A percentile compares a stretch with the other conserved stretches of the same genome.
Conservation (phyloP, 1,284 basidiomycete species). For the Cryptococcus amylolentus region DNA sequence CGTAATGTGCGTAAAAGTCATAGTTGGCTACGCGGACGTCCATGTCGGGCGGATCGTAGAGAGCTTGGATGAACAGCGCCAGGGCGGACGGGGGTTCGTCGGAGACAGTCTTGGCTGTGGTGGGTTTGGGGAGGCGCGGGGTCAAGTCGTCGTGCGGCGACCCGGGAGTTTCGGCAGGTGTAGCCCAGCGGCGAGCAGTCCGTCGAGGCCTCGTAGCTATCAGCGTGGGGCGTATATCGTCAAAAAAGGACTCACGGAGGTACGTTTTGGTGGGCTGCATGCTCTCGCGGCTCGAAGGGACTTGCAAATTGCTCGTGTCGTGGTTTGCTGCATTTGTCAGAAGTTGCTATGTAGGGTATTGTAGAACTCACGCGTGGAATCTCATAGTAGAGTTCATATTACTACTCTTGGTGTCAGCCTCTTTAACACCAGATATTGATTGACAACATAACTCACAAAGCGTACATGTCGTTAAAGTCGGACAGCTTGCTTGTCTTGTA, state of each 20-base stretch:
- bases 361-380: slow-evolving; percentile 25
- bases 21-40: slow-evolving; percentile 64
- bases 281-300: slow-evolving; percentile 42
- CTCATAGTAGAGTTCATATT: slow-evolving; percentile 46
- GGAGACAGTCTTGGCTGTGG: slow-evolving; percentile 31
- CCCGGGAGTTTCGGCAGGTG: slow-evolving; percentile 6
- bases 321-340: slow-evolving; percentile 24
- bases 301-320: slow-evolving; percentile 33
- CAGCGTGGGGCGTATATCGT: not conserved
- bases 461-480: slow-evolving; percentile 60
- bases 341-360: not conserved
- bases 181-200: slow-evolving; percentile 40
- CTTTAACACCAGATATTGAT: not conserved
- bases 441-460: slow-evolving; percentile 31
- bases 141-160: slow-evolving; percentile 3
- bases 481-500: slow-evolving; percentile 66
- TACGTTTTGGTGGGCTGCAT: slow-evolving; percentile 5
- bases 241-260: slow-evolving; percentile 6
- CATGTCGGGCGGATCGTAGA: slow-evolving; percentile 61
- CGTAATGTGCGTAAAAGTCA: slow-evolving; percentile 59
- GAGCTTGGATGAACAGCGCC: slow-evolving; percentile 27
- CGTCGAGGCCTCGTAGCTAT: slow-evolving; percentile 13
- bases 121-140: slow-evolving; percentile 17
- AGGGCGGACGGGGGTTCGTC: slow-evolving; percentile 16
- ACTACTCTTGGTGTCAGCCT: slow-evolving; percentile 8